A percentile compares a stretch with the other conserved stretches of the same genome.
phyloP scores from a whole-genome alignment of 2,329 filamentous ascomycete species.

The Aureobasidium melanogenum region DNA sequence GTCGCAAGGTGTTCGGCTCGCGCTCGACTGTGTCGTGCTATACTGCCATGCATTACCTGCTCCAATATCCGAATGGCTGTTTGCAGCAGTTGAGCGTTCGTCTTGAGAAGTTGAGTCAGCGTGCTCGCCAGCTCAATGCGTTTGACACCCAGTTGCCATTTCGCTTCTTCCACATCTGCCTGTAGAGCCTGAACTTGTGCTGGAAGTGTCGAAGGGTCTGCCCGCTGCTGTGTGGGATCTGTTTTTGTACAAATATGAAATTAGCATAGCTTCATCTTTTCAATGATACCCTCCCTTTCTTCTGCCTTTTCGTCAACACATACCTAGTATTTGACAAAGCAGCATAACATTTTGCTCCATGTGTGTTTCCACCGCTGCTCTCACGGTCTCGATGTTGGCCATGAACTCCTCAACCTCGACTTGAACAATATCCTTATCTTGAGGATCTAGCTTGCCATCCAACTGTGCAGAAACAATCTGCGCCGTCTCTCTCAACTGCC shows the following conservation, averaged over 20 bases:
- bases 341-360: conserved; percentile 23
- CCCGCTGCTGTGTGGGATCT: conserved; percentile 12
- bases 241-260: background rate
- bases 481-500: conserved; percentile 32
- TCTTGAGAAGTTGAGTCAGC: conserved; percentile 24
- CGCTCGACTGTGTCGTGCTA: conserved; percentile 33
- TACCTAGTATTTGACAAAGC: conserved; percentile 25
- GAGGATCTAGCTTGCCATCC: conserved; percentile 25
- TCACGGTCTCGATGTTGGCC: conserved; percentile 28
- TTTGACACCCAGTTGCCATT: conserved; percentile 20
- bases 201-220: conserved; percentile 1
- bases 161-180: conserved; percentile 16
- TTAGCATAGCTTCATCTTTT: background rate
- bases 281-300: conserved; percentile 3
- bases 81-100: conserved; percentile 30
- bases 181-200: conserved; percentile 10
- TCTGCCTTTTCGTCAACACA: background rate
- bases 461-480: conserved; percentile 34
- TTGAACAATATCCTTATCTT: conserved; percentile 32
- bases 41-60: conserved; percentile 37
- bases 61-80: conserved; percentile 36
- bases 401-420: conserved; percentile 33
- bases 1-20: conserved; percentile 35
- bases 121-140: conserved; percentile 28
- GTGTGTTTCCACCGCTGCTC: conserved; percentile 26